Base-by-base conservation (phyloP, 2,329 filamentous ascomycete species). In the Colletotrichum acutatum region DNA sequence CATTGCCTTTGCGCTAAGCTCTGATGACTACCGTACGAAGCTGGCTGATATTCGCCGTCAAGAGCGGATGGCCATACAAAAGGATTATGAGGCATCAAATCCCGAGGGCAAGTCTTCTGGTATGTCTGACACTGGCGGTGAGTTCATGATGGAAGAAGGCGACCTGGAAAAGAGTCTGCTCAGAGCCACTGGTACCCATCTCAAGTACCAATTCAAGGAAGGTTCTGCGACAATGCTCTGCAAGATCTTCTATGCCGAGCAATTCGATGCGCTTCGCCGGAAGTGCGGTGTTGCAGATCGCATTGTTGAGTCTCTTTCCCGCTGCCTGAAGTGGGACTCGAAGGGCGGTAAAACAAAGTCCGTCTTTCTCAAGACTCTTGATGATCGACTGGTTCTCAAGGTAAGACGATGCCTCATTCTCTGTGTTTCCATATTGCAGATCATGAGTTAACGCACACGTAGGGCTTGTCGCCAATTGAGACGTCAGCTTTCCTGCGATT, bases 341-440 rank as follows among this genome's bases (percentile, higher is more conserved):
- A 97, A 97, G 80, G 97, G 97, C 28, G 97, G 97, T 76, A 99
- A 99, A 84, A 98, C 96, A 2, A 98, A 98, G 80, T 98, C 95
- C 0, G 92, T 99, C 5, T 99, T 99, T 82, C 85, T 99, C 75
- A 99, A 98, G 84, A 99, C 97, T 0, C 87, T 98, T 26, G 97
- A 99, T 82, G 95, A 98, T 79, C 92, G 97, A 46, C 92, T 99
- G 74, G 94, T 99, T 58, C 90, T 98, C 78, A 98, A 98, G 83
- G 86, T 85, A 76, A 75, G 54, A 59, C 11, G 30, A 19, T 19
- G 4, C 14, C 19, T 19, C 22, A 16, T 60, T 4, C 5, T 2
- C 5, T 53, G n/a, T 14, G 28, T 3, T 46, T 52, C 1, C 16
- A 4, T 37, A 6, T 12, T 52, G 19, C 4, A 24, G 11, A 37